These are phyloP conservation scores for Botrytis sinoallii DNA, from an alignment of 2,329 filamentous ascomycete genomes.

Conservation along the genomic window DNA sequence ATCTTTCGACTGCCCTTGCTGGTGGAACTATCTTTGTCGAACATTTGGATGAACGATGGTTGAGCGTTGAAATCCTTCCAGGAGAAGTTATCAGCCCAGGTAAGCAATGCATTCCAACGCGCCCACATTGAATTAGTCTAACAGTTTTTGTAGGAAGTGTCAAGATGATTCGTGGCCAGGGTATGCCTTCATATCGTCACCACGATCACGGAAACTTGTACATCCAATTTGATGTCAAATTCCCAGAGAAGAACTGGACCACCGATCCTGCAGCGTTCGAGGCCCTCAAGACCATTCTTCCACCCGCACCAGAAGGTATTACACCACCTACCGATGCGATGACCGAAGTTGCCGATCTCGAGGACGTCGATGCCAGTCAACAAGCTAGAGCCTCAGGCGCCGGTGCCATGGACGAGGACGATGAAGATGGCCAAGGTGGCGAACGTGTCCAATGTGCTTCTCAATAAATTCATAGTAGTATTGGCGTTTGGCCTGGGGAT, in stretches of 20 bases:
- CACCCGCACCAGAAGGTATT: constrained; percentile 58
- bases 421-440: constrained; percentile 71
- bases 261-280: constrained; percentile 68
- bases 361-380: constrained; percentile 74
- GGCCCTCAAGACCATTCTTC: constrained; percentile 80
- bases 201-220: constrained; percentile 96
- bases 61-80: constrained; percentile 86
- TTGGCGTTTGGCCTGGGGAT: constrained; percentile 19
- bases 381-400: constrained; percentile 66
- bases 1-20: constrained; percentile 89
- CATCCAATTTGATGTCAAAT: constrained; percentile 96
- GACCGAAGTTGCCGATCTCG: constrained; percentile 84
- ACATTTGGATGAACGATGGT: constrained; percentile 95
- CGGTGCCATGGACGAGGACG: constrained; percentile 68
- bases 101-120: constrained; percentile 46
- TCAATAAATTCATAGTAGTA: constrained; percentile 54
- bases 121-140: constrained; percentile 27
- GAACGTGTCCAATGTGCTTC: constrained; percentile 85
- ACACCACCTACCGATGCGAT: constrained; percentile 78
- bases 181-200: constrained; percentile 94
- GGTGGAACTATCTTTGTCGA: constrained; percentile 90
- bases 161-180: constrained; percentile 93
- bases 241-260: constrained; percentile 77
- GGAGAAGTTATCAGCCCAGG: constrained; percentile 93
- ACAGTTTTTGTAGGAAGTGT: constrained; percentile 63